phyloP scores from a whole-genome alignment of 805 yeast genomes.

The Lipomyces lipofer region DNA sequence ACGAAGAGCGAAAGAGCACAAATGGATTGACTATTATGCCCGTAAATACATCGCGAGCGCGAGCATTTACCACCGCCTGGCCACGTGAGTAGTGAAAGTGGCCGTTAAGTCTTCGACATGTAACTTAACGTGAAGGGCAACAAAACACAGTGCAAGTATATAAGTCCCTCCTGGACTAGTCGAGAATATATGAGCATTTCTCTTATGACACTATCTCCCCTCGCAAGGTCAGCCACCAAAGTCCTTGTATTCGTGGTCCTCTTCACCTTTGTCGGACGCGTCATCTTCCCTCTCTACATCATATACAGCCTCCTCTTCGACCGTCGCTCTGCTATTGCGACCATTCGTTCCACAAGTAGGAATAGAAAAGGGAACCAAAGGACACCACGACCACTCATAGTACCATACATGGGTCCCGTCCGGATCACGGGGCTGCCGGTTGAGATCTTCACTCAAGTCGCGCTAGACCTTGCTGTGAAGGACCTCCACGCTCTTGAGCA shows the following conservation, averaged over 20 bases:
- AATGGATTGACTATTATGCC: too few species aligned
- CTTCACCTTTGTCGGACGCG: background rate
- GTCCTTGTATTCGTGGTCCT: background rate
- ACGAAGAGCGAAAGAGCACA: too few species aligned
- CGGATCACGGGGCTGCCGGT: constrained; percentile 14
- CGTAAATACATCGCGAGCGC: too few species aligned
- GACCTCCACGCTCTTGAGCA: constrained; percentile 7
- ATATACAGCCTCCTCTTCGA: background rate
- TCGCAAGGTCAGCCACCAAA: too few species aligned
- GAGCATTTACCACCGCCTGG: too few species aligned
- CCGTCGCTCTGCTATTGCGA: background rate
- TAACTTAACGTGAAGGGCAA: too few species aligned
- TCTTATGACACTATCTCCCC: too few species aligned
- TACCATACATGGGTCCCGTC: constrained; percentile 5
- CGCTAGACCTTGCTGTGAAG: constrained; percentile 2
- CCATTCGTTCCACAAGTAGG: background rate
- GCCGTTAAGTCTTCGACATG: too few species aligned
- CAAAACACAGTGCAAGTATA: too few species aligned
- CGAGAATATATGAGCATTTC: too few species aligned
- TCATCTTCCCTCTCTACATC: background rate
- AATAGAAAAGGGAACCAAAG: background rate
- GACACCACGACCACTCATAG: background rate
- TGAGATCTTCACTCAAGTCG: constrained; percentile 13
- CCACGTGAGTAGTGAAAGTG: too few species aligned
- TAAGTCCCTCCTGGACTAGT: too few species aligned